Percentiles rank a stretch among this genome's conserved stretches.
Conservation (phyloP, 2,329 filamentous ascomycete genomes). For the Phyllosticta paracitricarpa region DNA sequence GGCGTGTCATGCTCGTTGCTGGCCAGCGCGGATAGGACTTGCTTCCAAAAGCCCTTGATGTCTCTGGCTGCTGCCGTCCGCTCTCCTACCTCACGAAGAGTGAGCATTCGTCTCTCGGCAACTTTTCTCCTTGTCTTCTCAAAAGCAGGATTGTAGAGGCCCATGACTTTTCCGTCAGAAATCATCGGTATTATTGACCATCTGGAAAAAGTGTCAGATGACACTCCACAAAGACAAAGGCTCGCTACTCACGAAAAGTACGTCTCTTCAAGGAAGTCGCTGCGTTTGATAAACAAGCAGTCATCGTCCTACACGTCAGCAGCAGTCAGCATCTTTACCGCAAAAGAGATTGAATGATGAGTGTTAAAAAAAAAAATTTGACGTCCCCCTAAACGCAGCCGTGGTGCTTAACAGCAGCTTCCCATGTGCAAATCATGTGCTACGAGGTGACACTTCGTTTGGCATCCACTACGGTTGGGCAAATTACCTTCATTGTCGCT, state of each 20-base stretch:
- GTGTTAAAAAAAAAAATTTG: no score
- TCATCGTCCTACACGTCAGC: constrained; percentile 50
- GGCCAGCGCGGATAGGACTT: constrained; percentile 58
- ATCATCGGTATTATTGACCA: constrained; percentile 75
- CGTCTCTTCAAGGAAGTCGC: constrained; percentile 63
- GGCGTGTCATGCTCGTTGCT: constrained; percentile 68
- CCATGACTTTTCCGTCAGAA: constrained; percentile 61
- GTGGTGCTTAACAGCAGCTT: no score
- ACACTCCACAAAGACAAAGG: not conserved
- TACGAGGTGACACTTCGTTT: not conserved
- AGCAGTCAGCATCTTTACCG: not conserved
- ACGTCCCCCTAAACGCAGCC: no score
- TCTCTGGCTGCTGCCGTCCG: constrained; percentile 62
- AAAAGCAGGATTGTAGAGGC: constrained; percentile 70
- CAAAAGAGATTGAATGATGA: not conserved
- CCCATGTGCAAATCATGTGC: no score
- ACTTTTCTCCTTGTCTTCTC: constrained; percentile 73
- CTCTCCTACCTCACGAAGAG: constrained; percentile 67
- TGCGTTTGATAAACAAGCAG: constrained; percentile 59
- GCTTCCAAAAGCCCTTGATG: constrained; percentile 62
- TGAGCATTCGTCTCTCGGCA: constrained; percentile 70
- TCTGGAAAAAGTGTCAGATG: not conserved
- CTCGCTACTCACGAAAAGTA: constrained; percentile 53
- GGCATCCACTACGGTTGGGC: no score
- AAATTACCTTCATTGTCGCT: constrained; percentile 59